Percentiles rank a stretch among this genome's conserved stretches.
Conservation (phyloP, 2,329 filamentous ascomycete genomes). For the Pseudogymnoascus sp. region DNA sequence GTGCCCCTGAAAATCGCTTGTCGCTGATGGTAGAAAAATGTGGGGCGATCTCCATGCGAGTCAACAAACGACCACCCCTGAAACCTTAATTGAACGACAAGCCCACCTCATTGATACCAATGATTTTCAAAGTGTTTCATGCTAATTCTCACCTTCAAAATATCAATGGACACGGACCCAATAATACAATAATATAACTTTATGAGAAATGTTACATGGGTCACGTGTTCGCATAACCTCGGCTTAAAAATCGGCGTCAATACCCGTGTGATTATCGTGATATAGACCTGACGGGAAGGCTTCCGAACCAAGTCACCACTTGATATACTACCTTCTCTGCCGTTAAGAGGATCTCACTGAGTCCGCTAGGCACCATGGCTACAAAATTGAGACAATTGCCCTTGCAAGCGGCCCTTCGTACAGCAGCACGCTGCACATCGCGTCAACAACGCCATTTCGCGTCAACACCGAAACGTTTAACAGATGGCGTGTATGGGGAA, state of each 20-base stretch:
- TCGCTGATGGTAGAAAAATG: not conserved
- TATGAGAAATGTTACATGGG: not conserved
- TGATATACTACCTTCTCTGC: not conserved
- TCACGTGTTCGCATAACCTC: not conserved
- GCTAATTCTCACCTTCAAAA: not conserved
- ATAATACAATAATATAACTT: not conserved
- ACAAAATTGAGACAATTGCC: not conserved
- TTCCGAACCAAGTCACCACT: not conserved
- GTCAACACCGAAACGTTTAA: slow-evolving; percentile 15
- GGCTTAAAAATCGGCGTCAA: not conserved
- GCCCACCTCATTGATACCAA: not conserved
- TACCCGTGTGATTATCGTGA: not conserved
- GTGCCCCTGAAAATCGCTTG: not conserved
- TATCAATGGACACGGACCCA: not conserved
- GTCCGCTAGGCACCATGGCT: not conserved
- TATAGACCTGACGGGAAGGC: not conserved
- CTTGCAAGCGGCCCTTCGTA: not conserved
- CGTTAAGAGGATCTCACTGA: not conserved
- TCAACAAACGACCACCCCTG: not conserved
- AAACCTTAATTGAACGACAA: not conserved
- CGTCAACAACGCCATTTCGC: slow-evolving; percentile 18
- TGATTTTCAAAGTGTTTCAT: not conserved
- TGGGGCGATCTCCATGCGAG: not conserved
- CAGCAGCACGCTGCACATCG: not conserved
- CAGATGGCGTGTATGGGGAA: slow-evolving; percentile 53